Conservation (phyloP, 768 basidiomycete species). For the Suillus subaureus region DNA sequence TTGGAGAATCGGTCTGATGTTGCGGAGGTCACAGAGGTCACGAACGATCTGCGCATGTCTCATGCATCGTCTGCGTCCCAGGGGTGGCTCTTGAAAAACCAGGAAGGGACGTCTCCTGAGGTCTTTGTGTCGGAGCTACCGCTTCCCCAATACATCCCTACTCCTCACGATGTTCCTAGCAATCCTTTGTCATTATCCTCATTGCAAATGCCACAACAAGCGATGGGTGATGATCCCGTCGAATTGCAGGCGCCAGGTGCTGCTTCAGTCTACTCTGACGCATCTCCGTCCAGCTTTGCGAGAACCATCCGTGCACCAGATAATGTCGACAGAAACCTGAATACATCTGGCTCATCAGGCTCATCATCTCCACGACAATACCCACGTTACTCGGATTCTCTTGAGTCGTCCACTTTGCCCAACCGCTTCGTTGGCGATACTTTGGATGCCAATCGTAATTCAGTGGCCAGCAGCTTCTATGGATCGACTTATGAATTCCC, state of each 20-base stretch:
- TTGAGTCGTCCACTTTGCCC: neutral
- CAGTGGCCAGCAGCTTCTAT: conserved; percentile 7
- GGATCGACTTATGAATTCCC: conserved; percentile 6
- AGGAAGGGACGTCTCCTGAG: conserved; percentile 15
- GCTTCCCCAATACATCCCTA: neutral
- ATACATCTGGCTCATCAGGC: conserved; percentile 7
- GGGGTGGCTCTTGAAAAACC: conserved; percentile 14
- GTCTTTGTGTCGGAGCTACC: conserved; percentile 5
- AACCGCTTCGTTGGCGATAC: conserved; percentile 5
- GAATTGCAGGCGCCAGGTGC: neutral
- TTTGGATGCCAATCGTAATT: conserved; percentile 9
- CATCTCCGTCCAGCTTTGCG: conserved; percentile 1
- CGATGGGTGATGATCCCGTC: neutral
- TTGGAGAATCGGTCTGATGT: conserved; percentile 3
- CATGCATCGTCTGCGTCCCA: conserved; percentile 9
- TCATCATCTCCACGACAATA: neutral
- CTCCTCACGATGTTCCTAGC: neutral
- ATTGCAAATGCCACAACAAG: conserved; percentile 3
- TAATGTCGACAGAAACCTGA: neutral
- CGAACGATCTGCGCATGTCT: conserved; percentile 8
- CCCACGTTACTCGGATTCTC: neutral
- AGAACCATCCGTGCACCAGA: conserved; percentile 1
- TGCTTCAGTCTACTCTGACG: conserved; percentile 3
- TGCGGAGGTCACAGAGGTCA: neutral
- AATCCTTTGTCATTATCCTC: conserved; percentile 9